Base-by-base conservation (phyloP, 495 filamentous ascomycete genomes). In the Monascus purpureus region DNA sequence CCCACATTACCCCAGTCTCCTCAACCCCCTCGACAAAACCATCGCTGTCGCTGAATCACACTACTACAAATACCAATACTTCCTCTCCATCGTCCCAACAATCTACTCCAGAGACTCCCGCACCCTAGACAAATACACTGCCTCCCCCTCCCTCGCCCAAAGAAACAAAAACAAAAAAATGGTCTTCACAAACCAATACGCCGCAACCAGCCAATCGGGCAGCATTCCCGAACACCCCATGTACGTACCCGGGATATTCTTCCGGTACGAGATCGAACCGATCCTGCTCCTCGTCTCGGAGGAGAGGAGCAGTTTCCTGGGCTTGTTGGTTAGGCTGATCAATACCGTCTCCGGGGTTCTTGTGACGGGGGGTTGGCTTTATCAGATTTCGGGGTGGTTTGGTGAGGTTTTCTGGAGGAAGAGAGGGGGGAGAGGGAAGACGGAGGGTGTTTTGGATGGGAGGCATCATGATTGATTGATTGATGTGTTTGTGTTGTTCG, bases 221-320 rank as follows among this genome's bases (percentile, higher is more conserved):
- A 42, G 61, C 6, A 63, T 95, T 24, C 55, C 63, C 33, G 80
- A 93, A 52, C 73, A 64, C 36, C 61, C 64, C 6, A 51, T 38
- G 38, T 37, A 55, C 25, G 71, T 93, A 4, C 90, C 90, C 1
- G 92, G 92, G 8, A 81, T 99, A 42, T 99, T 94, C 57, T 85
- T 99, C 68, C 96, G 96, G 64, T 99, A 88, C 52, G 88, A 96
- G 55, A 95, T 99, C 49, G 90, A 99, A 71, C 90, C 90, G 3
- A 88, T 99, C 45, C 52, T 84, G 43, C 61, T 99, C 17, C 75
- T 77, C 15, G 75, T 99, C 32, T 77, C 77, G 40, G 90, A 95
- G 60, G 74, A 77, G 46, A 67, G 88, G 42, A 75, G 73, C 25
- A 65, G 79, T 12, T 65, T 95, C 33, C 51, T 93, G 34, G 60